Evolutionary conservation across 1,284 basidiomycete species (phyloP).

Genomic region (Sporisorium iseilematis-ciliati): DNA sequence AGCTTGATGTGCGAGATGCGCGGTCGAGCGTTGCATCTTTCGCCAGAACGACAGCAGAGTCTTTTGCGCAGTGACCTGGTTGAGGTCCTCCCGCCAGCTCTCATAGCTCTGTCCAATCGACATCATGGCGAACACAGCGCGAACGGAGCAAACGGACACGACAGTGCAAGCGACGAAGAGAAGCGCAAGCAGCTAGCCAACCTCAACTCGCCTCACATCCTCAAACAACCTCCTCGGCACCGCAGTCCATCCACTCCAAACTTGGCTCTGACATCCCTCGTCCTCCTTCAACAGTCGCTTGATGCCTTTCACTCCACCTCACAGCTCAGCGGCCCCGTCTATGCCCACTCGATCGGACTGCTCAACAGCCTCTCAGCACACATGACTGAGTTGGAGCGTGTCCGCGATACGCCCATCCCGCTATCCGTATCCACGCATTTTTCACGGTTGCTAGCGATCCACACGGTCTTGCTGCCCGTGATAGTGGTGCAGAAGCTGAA

Average conservation of each 20-base stretch:
- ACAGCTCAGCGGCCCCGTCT: slow-evolving; percentile 27
- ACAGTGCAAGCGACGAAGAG: slow-evolving; percentile 12
- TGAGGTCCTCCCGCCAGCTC: slow-evolving; percentile 17
- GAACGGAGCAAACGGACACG: neutral
- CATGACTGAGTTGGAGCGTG: slow-evolving; percentile 49
- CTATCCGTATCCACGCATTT: slow-evolving; percentile 39
- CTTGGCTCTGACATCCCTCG: slow-evolving; percentile 27
- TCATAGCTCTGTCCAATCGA: slow-evolving; percentile 17
- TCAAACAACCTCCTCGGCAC: neutral
- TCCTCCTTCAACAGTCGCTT: slow-evolving; percentile 30
- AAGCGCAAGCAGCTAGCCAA: slow-evolving; percentile 35
- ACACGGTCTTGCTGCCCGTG: slow-evolving; percentile 36
- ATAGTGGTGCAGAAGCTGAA: slow-evolving; percentile 34
- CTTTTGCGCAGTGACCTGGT: slow-evolving; percentile 26
- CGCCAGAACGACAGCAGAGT: neutral
- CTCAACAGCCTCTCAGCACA: slow-evolving; percentile 42
- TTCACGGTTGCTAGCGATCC: slow-evolving; percentile 29
- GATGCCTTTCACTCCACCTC: slow-evolving; percentile 26
- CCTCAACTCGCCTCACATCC: slow-evolving; percentile 17
- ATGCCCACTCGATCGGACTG: slow-evolving; percentile 44
- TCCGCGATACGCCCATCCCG: slow-evolving; percentile 52
- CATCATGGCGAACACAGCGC: neutral
- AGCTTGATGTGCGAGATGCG: slow-evolving; percentile 49
- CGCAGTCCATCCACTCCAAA: slow-evolving; percentile 2
- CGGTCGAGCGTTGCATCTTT: slow-evolving; percentile 17